phyloP scores from a whole-genome alignment of 2,329 filamentous ascomycete genomes.

The Venturia carpophila region DNA sequence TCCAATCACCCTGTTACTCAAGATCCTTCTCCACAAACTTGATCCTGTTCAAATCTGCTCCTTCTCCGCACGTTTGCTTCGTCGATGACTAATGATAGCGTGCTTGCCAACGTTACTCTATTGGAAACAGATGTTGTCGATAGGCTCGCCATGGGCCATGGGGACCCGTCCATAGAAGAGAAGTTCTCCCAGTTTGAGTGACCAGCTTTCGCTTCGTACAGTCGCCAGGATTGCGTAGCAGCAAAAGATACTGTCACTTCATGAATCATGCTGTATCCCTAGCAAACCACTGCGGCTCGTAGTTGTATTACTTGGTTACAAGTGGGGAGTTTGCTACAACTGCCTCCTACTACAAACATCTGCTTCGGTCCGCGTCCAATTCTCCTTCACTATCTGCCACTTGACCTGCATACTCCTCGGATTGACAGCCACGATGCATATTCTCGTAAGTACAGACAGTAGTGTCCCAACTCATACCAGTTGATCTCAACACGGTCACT shows the following conservation, averaged over 20 bases:
- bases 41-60: neutral
- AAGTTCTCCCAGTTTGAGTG: neutral
- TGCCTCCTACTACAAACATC: neutral
- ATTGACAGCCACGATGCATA: slow-evolving; percentile 1
- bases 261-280: neutral
- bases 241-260: neutral
- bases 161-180: neutral
- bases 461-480: neutral
- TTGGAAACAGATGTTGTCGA: neutral
- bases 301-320: neutral
- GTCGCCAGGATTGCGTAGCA: neutral
- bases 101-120: neutral
- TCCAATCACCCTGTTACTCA: neutral
- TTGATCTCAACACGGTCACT: neutral
- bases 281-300: slow-evolving; percentile 3
- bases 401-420: neutral
- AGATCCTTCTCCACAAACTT: neutral
- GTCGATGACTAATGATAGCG: neutral
- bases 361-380: neutral
- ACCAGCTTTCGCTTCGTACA: neutral
- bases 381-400: neutral
- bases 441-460: slow-evolving; percentile 5
- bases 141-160: neutral
- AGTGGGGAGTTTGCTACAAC: neutral
- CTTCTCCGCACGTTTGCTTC: neutral